These are phyloP conservation scores for Saturnispora ahearnii DNA, from an alignment of 805 yeast species.

Conservation along the genomic window DNA sequence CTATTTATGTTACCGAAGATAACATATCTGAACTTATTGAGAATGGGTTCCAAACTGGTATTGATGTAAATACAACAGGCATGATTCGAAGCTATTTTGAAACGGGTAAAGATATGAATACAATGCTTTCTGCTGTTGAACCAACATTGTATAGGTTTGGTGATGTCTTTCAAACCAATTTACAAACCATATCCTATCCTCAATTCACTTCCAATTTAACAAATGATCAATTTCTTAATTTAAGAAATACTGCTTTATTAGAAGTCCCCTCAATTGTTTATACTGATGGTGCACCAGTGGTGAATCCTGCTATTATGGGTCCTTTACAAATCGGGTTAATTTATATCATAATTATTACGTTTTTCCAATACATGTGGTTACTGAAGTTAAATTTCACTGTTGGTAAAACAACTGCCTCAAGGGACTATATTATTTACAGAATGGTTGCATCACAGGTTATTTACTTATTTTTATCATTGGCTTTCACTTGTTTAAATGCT, in stretches of 20 bases:
- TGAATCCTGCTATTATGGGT: conserved; percentile 44
- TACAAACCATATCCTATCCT: conserved; percentile 19
- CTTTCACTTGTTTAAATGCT: conserved; percentile 50
- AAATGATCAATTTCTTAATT: conserved; percentile 17
- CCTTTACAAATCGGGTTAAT: conserved; percentile 72
- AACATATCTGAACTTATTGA: conserved; percentile 32
- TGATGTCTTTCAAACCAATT: conserved; percentile 16
- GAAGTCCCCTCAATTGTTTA: conserved; percentile 15
- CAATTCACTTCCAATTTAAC: conserved; percentile 23
- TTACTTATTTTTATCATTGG: conserved; percentile 49
- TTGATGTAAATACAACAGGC: conserved; percentile 22
- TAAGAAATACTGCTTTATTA: conserved; percentile 18
- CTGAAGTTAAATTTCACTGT: conserved; percentile 42
- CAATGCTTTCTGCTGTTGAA: conserved; percentile 36
- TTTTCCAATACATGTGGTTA: conserved; percentile 61
- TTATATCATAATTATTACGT: conserved; percentile 60
- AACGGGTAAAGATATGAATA: conserved; percentile 53
- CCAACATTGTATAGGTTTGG: conserved; percentile 36
- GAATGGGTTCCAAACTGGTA: conserved; percentile 32
- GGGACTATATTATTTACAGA: conserved; percentile 45
- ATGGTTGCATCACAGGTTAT: conserved; percentile 40
- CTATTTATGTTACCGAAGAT: conserved; percentile 42
- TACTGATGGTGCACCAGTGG: conserved; percentile 18
- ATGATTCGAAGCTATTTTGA: conserved; percentile 35
- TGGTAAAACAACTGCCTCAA: conserved; percentile 34